These are phyloP conservation scores for Russula virescens DNA, from an alignment of 768 basidiomycete genomes.

Conservation along the genomic window DNA sequence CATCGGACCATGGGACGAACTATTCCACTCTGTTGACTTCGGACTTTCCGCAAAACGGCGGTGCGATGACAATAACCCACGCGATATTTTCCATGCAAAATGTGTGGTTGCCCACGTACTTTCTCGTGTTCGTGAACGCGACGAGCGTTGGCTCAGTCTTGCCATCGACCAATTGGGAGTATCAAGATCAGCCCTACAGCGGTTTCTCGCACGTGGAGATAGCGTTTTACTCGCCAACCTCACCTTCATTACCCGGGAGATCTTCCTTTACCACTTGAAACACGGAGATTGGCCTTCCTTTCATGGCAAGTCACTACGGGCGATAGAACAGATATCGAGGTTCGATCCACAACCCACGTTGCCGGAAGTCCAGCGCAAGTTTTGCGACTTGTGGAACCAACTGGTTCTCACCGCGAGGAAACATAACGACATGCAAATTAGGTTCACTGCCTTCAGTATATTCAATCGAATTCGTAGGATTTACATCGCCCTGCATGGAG, in stretches of 20 bases:
- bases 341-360: not conserved
- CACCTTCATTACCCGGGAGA: not conserved
- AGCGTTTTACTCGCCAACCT: constrained; percentile 4
- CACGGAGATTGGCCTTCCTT: not conserved
- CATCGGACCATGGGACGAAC: not conserved
- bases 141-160: constrained; percentile 3
- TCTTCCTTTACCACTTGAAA: not conserved
- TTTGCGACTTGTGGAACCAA: constrained; percentile 7
- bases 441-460: not conserved
- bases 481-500: constrained; percentile 1
- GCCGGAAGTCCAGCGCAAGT: constrained; percentile 4
- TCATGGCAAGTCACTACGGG: not conserved
- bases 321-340: not conserved
- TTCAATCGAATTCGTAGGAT: constrained; percentile 1
- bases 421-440: not conserved
- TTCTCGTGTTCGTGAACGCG: not conserved
- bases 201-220: not conserved
- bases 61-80: not conserved
- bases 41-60: constrained; percentile 2
- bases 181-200: not conserved
- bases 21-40: not conserved
- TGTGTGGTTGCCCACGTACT: constrained; percentile 1
- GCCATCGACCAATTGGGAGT: constrained; percentile 1
- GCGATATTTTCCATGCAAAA: not conserved
- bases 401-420: not conserved